A percentile compares a stretch with the other conserved stretches of the same genome.
Evolutionary conservation across 83 land plant species (phyloP).

Genomic region (Diphasiastrum complanatum): DNA sequence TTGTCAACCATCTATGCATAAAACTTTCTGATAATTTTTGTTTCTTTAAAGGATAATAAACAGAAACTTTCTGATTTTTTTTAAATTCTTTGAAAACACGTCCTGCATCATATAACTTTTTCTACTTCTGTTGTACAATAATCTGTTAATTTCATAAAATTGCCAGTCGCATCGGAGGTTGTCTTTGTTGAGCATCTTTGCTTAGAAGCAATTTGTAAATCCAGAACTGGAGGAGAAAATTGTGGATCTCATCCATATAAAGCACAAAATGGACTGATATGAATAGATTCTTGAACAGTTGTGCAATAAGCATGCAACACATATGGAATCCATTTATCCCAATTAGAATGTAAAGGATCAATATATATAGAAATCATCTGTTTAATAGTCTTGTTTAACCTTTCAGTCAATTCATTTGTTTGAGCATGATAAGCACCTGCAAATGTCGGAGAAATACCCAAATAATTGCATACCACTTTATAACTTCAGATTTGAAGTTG

Average conservation of each 20-base stretch:
- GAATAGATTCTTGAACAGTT: not conserved
- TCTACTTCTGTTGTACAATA: not conserved
- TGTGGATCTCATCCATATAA: conserved; percentile 1
- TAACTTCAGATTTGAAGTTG: not conserved
- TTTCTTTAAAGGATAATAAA: not conserved
- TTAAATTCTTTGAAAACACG: not conserved
- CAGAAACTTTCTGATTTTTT: not conserved
- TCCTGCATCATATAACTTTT: not conserved
- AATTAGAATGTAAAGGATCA: conserved; percentile 4
- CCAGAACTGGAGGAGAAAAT: not conserved
- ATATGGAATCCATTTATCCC: conserved; percentile 4
- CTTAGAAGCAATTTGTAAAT: not conserved
- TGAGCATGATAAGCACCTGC: not conserved
- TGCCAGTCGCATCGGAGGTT: not conserved
- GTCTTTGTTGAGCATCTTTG: not conserved
- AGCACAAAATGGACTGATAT: not conserved
- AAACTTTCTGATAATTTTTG: not conserved
- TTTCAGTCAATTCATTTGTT: conserved; percentile 1
- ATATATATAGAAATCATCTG: conserved; percentile 5
- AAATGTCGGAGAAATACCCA: conserved; percentile 1
- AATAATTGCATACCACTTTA: not conserved
- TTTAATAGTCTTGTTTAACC: conserved; percentile 10
- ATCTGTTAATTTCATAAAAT: not conserved
- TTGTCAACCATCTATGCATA: conserved; percentile 11
- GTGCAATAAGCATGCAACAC: conserved; percentile 7